Evolutionary conservation across 1,284 basidiomycete species (phyloP), one percentile per base, ranked within the genome.

Genomic region (Tilletia caries): DNA sequence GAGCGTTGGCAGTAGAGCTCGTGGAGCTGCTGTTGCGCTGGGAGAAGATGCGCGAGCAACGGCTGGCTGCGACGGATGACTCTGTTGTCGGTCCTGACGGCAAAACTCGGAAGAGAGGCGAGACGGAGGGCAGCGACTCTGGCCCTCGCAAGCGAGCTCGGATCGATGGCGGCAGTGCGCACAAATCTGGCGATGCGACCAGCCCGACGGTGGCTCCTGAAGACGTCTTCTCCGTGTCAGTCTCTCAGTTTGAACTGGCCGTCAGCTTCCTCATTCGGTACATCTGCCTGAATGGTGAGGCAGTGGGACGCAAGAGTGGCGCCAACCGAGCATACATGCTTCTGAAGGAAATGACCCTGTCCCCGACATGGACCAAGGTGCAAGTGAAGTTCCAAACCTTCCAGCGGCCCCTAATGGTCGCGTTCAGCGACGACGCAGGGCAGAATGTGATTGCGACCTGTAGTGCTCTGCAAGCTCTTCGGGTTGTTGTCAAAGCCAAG

Each of bases 231-330:
- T 67, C 75, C 15, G 74, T 79, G 70, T 76, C 81, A 1, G 68
- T 72, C 69, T 76, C 75, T 50, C 70, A 81, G 68, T 79, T 80
- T 67, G 81, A 82, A 67, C 74, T 79, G 91, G 90, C 72, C 90
- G 96, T 98, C 73, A 95, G 92, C 84, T 96, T 95, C 84, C 87
- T 99, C 33, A 90, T 98, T 27, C 90, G 95, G 66, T 88, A 98
- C 67, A 90, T 88, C 32, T 86, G 92, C n/a, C 87, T 89, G 27
- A 87, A 89, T 4, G 86, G 88, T 60, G 94, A 98, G 68, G 86
- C 88, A 4, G 86, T 89, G 32, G 86, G 88, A 18, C 88, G 88
- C 68, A 86, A 86, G 27, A 87, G 88, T 25, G 86, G 95, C 23
- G 87, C 92, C 52, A 88, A 90, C 52, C 89, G 92, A 71, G 92